Base-by-base conservation (phyloP, 352 stramenopile species). In the Pythium aquatile region DNA sequence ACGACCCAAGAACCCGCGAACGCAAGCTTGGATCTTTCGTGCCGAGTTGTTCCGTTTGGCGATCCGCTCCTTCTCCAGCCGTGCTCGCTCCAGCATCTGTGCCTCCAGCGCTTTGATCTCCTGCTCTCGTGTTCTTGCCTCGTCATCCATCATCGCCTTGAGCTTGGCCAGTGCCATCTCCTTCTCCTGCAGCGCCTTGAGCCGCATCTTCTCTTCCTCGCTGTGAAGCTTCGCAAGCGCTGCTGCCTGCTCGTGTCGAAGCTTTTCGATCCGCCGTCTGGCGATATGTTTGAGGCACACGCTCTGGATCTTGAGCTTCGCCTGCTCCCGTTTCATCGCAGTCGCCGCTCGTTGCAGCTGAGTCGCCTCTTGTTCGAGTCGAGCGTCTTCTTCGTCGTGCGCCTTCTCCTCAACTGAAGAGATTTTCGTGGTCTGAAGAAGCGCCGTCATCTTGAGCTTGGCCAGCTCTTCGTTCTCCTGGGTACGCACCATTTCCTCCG, bases 91-190 rank as follows among this genome's bases (percentile, higher is more conserved):
- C n/a, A 90, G 74, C 76, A 94, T 90, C 52, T 92, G 68, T 13
- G 80, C 58, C 63, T 92, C 80, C 1, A 94, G 74, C 35, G 83
- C 76, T 37, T 85, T 83, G 44, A 90, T 74, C 64, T 94, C 85
- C 46, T 90, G 80, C 37, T 94, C 83, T 4, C 77, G 64, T 7
- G 69, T 73, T 4, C 83, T 65, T 8, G 77, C 77, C 20, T 94
- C 83, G 14, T 91, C 81, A 42, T 93, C 83, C 74, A 94, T 90
- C 58, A 87, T 66, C 8, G 69, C 70, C 44, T 92, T 86, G 17
- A 91, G 67, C 59, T 76, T 74, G 11, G 81, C 78, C 28, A 91
- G 60, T 32, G 78, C 82, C 52, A 90, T 65, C 58, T 93, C 83
- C 40, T 93, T 87, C 28, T 88, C 78, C 40, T 90, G 81, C 20